Conservation (phyloP, 371 early-diverging fungal genomes). For the Dichotomocladium elegans region DNA sequence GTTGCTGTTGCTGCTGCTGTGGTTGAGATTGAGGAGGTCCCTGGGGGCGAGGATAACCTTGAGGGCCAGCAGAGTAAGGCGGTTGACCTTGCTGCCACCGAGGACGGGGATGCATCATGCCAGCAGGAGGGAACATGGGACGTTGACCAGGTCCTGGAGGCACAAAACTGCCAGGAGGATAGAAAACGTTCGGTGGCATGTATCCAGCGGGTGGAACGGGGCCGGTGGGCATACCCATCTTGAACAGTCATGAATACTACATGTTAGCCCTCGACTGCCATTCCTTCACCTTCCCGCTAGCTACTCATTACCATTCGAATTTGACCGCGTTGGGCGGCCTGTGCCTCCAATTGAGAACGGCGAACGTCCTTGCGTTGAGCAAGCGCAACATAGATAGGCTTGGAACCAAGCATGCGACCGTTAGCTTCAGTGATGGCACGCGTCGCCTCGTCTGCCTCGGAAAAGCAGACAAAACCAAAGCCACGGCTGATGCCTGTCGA, state of each 20-base stretch:
- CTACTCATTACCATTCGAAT: constrained; percentile 26
- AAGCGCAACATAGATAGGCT: constrained; percentile 90
- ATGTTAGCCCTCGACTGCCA: too few relatives aligned
- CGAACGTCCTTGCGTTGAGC: constrained; percentile 91
- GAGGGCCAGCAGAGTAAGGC: constrained; percentile 42
- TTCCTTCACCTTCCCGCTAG: background rate
- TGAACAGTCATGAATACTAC: too few relatives aligned
- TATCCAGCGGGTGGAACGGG: constrained; percentile 20
- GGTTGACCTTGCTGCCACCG: constrained; percentile 63
- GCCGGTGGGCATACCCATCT: constrained; percentile 17
- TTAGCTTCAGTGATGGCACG: constrained; percentile 80
- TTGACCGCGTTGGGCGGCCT: constrained; percentile 76
- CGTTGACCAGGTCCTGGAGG: constrained; percentile 56
- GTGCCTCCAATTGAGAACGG: constrained; percentile 75
- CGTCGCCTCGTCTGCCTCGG: constrained; percentile 73
- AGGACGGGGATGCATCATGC: constrained; percentile 50
- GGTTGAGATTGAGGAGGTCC: too few relatives aligned
- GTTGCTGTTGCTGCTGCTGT: constrained; percentile 15
- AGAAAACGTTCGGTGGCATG: constrained; percentile 40
- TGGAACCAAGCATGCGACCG: constrained; percentile 73
- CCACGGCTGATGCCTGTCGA: constrained; percentile 57
- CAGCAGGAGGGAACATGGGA: constrained; percentile 46
- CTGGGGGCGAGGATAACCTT: constrained; percentile 15
- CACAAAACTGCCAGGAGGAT: constrained; percentile 52
- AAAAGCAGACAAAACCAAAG: constrained; percentile 78